These are phyloP conservation scores for Nitzschia inconspicua DNA, from an alignment of 108 stramenopile species.

Conservation along the genomic window DNA sequence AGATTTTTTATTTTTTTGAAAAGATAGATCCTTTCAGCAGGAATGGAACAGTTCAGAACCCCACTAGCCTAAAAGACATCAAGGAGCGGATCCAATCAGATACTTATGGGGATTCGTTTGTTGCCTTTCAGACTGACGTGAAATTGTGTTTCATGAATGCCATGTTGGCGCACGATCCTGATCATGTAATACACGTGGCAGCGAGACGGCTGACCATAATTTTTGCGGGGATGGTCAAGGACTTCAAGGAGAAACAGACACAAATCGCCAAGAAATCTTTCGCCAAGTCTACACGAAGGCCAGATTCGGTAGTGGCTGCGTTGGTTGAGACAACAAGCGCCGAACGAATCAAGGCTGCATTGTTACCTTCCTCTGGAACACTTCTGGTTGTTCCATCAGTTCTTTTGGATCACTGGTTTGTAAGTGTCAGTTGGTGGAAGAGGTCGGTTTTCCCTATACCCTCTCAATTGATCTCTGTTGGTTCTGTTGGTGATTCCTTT, in stretches of 20 bases:
- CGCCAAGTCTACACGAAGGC: slow-evolving; percentile 28
- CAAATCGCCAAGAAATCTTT: slow-evolving; percentile 44
- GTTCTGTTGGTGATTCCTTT: background rate
- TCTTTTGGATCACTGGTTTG: slow-evolving; percentile 75
- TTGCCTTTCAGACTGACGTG: slow-evolving; percentile 42
- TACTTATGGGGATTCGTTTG: slow-evolving; percentile 31
- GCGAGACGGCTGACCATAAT: slow-evolving; percentile 49
- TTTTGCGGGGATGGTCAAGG: slow-evolving; percentile 30
- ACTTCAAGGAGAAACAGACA: slow-evolving; percentile 54
- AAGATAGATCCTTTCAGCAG: slow-evolving; percentile 19
- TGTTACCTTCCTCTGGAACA: slow-evolving; percentile 49
- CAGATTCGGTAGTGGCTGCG: slow-evolving; percentile 56
- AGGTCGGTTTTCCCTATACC: background rate
- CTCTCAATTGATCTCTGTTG: background rate
- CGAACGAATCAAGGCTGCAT: slow-evolving; percentile 32
- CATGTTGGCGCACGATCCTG: slow-evolving; percentile 75
- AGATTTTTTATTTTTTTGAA: slow-evolving; percentile 17
- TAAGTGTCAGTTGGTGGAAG: slow-evolving; percentile 11
- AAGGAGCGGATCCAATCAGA: slow-evolving; percentile 17
- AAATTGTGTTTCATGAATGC: slow-evolving; percentile 50
- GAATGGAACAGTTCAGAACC: slow-evolving; percentile 50
- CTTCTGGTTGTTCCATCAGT: slow-evolving; percentile 75
- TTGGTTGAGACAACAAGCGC: slow-evolving; percentile 36
- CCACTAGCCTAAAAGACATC: slow-evolving; percentile 60
- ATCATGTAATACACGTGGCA: slow-evolving; percentile 45